Evolutionary conservation across 2,329 filamentous ascomycete genomes (phyloP), one percentile per base, ranked within the genome.

Genomic region (Sclerotiophoma versabilis): DNA sequence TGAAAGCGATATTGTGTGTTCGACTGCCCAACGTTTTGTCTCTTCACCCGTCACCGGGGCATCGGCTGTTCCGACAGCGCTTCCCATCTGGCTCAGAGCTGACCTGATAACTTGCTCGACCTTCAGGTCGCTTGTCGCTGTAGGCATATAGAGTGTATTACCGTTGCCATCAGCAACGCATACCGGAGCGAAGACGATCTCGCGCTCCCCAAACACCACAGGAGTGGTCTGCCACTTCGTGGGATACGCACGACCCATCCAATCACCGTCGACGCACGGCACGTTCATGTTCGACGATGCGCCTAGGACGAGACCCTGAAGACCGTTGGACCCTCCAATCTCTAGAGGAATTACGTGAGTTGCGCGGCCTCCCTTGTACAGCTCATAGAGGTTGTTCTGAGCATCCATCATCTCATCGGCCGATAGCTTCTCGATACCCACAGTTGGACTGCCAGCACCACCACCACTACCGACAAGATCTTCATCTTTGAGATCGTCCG

Each of bases 241-340:
- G n/a, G 79, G 79, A 58, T 79, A 80, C 6, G 77, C 79, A 15
- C 78, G 65, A 9, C 78, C 79, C 79, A 81, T 81, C 69, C 79
- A 74, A 58, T 81, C 79, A 7, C 75, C 78, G 49, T 81, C 79
- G 10, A 80, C 72, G 22, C 75, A 74, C 1, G 78, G 77, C 9
- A 78, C 62, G 36, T 77, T 69, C 71, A 76, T 75, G 57, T 76
- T 75, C 6, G 65, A 61, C 3, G 70, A 72, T 17, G 73, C 70
- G n/a, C 71, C 72, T 4, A 76, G 55, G 1, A 76, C 72, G 39
- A 75, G 66, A 9, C 73, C 73, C 56, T 75, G 73, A 5, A 76
- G 61, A 2, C 79, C 78, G 56, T 80, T 80, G 0, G 74, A 77
- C 0, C 80, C 80, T 9, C 80, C 80, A 29, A 81, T 80, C 41